Conservation (phyloP, 2,329 filamentous ascomycete genomes). For the Pseudogymnoascus sp. region DNA sequence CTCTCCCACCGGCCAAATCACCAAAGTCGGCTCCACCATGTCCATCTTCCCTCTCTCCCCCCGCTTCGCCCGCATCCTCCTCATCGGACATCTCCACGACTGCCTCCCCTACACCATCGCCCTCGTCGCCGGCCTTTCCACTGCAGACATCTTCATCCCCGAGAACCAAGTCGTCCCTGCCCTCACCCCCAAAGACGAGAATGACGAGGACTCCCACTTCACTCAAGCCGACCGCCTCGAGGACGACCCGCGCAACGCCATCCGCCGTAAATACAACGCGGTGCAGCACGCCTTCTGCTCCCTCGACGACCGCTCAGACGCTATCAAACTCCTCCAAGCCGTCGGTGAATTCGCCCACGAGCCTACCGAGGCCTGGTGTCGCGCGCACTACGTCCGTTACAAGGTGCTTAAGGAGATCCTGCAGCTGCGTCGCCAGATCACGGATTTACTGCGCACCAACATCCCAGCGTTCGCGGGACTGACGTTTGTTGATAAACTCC, state of each 20-base stretch:
- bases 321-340: conserved; percentile 82
- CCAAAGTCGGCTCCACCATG: conserved; percentile 74
- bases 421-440: conserved; percentile 77
- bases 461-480: conserved; percentile 58
- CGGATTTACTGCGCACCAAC: conserved; percentile 69
- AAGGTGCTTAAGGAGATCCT: conserved; percentile 83
- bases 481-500: conserved; percentile 49
- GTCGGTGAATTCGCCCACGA: conserved; percentile 81
- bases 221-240: conserved; percentile 64
- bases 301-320: conserved; percentile 77
- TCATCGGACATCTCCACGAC: conserved; percentile 75
- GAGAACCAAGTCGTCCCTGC: conserved; percentile 68
- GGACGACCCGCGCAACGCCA: conserved; percentile 61
- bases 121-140: conserved; percentile 80
- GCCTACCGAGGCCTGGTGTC: conserved; percentile 67
- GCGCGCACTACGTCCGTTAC: conserved; percentile 73
- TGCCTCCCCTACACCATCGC: conserved; percentile 83
- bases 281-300: conserved; percentile 74
- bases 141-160: conserved; percentile 79
- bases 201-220: conserved; percentile 45
- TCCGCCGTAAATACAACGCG: conserved; percentile 56
- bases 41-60: conserved; percentile 86
- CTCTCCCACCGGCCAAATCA: conserved; percentile 64
- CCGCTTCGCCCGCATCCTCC: conserved; percentile 84
- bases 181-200: conserved; percentile 41